phyloP scores from a whole-genome alignment of 83 land plant genomes.

The Thuja plicata region DNA sequence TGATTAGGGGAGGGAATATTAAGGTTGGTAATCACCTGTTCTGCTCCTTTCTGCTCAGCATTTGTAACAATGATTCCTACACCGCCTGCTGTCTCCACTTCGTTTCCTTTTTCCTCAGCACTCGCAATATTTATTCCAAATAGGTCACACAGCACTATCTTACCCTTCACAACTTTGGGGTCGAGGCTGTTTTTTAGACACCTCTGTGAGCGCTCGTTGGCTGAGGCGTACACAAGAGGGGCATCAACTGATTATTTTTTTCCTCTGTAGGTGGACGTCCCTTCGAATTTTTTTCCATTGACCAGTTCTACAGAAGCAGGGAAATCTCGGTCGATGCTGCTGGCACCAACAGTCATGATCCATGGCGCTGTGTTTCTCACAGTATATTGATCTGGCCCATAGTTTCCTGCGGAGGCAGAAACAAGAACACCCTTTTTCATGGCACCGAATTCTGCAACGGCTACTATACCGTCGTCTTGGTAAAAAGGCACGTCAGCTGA shows the following conservation, averaged over 20 bases:
- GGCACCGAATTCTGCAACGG: slow-evolving; percentile 38
- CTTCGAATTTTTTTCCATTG: no score
- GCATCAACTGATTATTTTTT: no score
- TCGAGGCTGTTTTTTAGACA: slow-evolving; percentile 13
- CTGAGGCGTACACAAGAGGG: no score
- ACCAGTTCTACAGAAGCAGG: no score
- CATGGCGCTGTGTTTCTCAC: not conserved
- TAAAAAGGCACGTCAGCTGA: slow-evolving; percentile 45
- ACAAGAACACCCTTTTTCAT: no score
- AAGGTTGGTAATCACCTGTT: no score
- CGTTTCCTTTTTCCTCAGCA: no score
- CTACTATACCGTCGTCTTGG: slow-evolving; percentile 53
- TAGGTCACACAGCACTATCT: slow-evolving; percentile 17
- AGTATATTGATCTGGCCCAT: slow-evolving; percentile 20
- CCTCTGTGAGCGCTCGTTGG: no score
- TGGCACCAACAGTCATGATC: no score
- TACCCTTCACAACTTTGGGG: not conserved
- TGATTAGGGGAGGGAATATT: no score
- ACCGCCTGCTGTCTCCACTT: slow-evolving; percentile 63
- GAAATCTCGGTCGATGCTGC: no score
- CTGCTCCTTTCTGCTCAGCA: slow-evolving; percentile 35
- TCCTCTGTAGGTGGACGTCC: not conserved
- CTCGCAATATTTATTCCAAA: no score
- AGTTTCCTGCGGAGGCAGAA: slow-evolving; percentile 39
- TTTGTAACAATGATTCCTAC: slow-evolving; percentile 77